Evolutionary conservation across 2,329 filamentous ascomycete genomes (phyloP).

Genomic region (Talaromyces pinophilus): DNA sequence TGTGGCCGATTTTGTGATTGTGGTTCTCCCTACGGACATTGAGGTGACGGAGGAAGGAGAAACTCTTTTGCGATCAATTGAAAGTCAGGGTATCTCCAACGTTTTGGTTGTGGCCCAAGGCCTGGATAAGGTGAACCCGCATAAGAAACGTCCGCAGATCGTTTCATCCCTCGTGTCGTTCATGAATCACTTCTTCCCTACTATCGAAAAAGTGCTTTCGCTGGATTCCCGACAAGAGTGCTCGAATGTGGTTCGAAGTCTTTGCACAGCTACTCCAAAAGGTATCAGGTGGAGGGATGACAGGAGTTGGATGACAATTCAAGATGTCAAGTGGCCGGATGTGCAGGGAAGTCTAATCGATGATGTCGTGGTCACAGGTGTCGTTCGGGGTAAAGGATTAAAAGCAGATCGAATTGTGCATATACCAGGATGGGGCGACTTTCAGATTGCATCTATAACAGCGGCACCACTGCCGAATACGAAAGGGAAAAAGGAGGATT

Average conservation of each 20-base stretch:
- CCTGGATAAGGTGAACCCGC: conserved; percentile 73
- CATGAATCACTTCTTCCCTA: conserved; percentile 91
- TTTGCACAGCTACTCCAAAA: conserved; percentile 91
- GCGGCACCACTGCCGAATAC: conserved; percentile 66
- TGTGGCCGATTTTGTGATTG: conserved; percentile 85
- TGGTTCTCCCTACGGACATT: conserved; percentile 77
- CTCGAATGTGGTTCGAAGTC: conserved; percentile 81
- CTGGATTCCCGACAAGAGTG: conserved; percentile 88
- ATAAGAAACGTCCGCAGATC: conserved; percentile 75
- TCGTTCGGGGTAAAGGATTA: conserved; percentile 79
- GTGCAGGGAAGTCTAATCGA: conserved; percentile 47
- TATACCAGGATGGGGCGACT: conserved; percentile 90
- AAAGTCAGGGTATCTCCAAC: conserved; percentile 92
- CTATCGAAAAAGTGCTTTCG: conserved; percentile 86
- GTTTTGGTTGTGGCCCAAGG: conserved; percentile 83
- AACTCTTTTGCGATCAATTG: conserved; percentile 78
- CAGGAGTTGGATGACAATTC: conserved; percentile 90
- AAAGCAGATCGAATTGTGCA: conserved; percentile 90
- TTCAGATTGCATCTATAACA: conserved; percentile 86
- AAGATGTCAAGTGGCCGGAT: conserved; percentile 73
- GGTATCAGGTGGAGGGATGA: conserved; percentile 95
- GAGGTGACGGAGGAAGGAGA: conserved; percentile 80
- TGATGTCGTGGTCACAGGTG: conserved; percentile 76
- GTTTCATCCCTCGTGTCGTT: conserved; percentile 84
- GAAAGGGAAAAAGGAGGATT: conserved; percentile 57